A percentile compares a stretch with the other conserved stretches of the same genome.
These are phyloP conservation scores for Scleromitrula shiraiana DNA, from an alignment of 2,329 filamentous ascomycete species.

Conservation along the genomic window DNA sequence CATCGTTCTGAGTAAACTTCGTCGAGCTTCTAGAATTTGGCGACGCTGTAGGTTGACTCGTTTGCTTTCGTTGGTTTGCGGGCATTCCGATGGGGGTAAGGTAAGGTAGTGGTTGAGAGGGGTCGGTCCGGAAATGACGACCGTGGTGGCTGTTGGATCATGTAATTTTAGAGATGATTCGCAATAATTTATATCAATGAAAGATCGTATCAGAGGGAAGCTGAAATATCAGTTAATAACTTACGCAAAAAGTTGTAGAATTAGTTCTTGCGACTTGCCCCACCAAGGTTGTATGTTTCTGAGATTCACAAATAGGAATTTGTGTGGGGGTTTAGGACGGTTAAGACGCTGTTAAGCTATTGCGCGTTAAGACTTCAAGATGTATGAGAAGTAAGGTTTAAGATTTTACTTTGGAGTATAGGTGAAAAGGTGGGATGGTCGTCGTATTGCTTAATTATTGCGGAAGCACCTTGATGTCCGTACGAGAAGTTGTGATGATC, in stretches of 20 bases:
- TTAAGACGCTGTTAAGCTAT: neutral
- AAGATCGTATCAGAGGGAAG: neutral
- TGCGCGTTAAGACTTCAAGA: constrained; percentile 1
- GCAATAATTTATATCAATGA: constrained; percentile 4
- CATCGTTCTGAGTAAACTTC: constrained; percentile 61
- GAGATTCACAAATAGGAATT: constrained; percentile 10
- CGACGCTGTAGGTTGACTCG: constrained; percentile 42
- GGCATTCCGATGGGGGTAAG: constrained; percentile 38
- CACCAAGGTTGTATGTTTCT: constrained; percentile 25
- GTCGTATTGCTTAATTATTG: constrained; percentile 5
- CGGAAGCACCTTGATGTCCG: constrained; percentile 5
- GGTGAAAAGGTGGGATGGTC: too few species aligned
- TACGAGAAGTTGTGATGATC: neutral
- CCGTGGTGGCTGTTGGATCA: neutral
- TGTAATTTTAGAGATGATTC: neutral
- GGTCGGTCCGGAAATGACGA: neutral
- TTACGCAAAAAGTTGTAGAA: constrained; percentile 8
- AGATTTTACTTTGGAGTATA: too few species aligned
- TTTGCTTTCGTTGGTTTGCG: constrained; percentile 44
- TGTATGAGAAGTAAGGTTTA: neutral
- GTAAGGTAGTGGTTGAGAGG: constrained; percentile 5
- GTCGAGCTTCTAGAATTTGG: constrained; percentile 44
- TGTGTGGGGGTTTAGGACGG: constrained; percentile 1
- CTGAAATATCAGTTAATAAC: constrained; percentile 1
- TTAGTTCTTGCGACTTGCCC: constrained; percentile 20